Base-by-base conservation (phyloP, 495 filamentous ascomycete species). In the Aspergillus kassunensis region DNA sequence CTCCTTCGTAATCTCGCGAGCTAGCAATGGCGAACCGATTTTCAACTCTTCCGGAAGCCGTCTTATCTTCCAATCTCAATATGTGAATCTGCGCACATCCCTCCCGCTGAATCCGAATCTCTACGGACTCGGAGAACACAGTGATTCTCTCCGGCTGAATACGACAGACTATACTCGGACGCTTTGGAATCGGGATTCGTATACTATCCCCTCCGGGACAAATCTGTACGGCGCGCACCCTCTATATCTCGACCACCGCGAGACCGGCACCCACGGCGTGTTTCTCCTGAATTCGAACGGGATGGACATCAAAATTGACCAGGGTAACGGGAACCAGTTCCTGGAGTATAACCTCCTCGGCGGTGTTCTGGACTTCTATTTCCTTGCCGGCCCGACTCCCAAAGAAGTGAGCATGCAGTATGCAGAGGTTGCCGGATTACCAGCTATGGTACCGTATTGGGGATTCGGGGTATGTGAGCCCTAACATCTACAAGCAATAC, bases 161-260 rank as follows among this genome's bases (percentile, higher is more conserved):
- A 89, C 81, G 0, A 82, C 78, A 6, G 80, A 87, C 63, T 91
- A 91, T 61, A 86, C 83, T 24, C 80, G 89, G 10, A 95, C 90
- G 0, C 63, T 95, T 12, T 95, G 89, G 90, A 81, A 78, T 19
- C 82, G 87, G 40, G 89, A 93, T 65, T 66, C 87, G 0, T 91
- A 87, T 56, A 72, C 70, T 4, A 78, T 87, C 53, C 81, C 80
- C 4, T 66, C 80, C 10, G 79, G 84, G 43, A 73, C 80, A 10
- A 95, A 95, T 61, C 66, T 93, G 12, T 95, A 96, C 56, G 87
- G 89, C 5, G 82, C 79, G 53, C 90, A 95, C 58, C 90, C 90
- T 0, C 72, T 96, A 6, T 96, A 95, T 68, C 83, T 86, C 55
- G 90, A 95, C 53, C 85, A 89, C 61, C 80, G 90, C 0, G 67